phyloP scores from a whole-genome alignment of 1,284 basidiomycete genomes.

The Boletus calvinii region DNA sequence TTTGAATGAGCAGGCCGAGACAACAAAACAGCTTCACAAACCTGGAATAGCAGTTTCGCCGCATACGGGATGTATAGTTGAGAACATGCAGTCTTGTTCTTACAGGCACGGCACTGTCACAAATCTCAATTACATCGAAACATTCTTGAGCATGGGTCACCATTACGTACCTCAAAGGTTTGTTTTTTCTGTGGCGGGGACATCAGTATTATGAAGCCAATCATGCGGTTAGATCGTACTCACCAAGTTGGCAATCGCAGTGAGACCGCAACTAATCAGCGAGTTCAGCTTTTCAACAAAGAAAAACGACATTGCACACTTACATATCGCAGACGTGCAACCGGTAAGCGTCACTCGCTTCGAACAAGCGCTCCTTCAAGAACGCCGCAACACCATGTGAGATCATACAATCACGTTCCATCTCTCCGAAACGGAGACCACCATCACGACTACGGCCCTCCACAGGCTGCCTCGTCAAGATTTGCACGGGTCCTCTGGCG shows the following conservation, averaged over 20 bases:
- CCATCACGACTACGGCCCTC: conserved; percentile 98
- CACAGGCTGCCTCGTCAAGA: conserved; percentile 97
- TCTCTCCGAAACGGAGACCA: conserved; percentile 99
- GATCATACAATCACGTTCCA: conserved; percentile 99
- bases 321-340: conserved; percentile 96
- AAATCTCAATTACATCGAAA: conserved; percentile 7
- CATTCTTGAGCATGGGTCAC: neutral
- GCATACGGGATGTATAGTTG: conserved; percentile 92
- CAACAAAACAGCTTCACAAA: conserved; percentile 32
- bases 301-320: conserved; percentile 34
- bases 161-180: conserved; percentile 66
- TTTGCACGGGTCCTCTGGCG: conserved; percentile 96
- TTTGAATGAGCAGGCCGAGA: neutral
- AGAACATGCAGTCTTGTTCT: conserved; percentile 93
- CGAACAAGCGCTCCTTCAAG: conserved; percentile 93
- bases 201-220: conserved; percentile 10
- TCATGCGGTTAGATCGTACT: conserved; percentile 28
- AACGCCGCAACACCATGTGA: conserved; percentile 98
- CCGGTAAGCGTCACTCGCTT: conserved; percentile 93
- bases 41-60: conserved; percentile 90
- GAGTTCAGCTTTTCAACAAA: conserved; percentile 9
- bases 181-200: conserved; percentile 68
- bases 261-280: conserved; percentile 77
- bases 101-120: conserved; percentile 78
- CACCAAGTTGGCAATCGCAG: conserved; percentile 91